These are phyloP conservation scores for Daldinia caldariorum DNA, from an alignment of 495 filamentous ascomycete genomes.

Conservation along the genomic window DNA sequence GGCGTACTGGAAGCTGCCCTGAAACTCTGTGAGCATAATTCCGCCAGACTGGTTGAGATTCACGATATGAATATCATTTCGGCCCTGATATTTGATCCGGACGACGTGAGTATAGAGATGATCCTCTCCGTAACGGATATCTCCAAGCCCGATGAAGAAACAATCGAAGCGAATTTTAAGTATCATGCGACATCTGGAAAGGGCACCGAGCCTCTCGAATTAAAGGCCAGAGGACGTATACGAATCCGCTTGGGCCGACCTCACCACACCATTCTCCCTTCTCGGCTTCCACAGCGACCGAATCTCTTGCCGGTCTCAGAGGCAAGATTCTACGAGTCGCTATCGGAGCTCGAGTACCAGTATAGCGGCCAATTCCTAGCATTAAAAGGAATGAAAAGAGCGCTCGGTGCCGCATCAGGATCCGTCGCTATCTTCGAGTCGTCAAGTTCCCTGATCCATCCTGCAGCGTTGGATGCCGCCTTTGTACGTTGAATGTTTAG, in stretches of 20 bases:
- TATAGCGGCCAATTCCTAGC: slow-evolving; percentile 26
- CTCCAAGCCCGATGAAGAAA: no score
- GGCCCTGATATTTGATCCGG: no score
- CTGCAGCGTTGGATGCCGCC: slow-evolving; percentile 43
- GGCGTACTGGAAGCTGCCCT: no score
- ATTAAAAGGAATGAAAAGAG: slow-evolving; percentile 8
- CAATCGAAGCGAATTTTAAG: no score
- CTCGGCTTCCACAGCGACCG: slow-evolving; percentile 5
- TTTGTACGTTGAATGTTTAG: slow-evolving; percentile 10
- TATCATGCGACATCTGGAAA: no score
- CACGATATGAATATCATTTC: no score
- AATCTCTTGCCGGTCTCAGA: background rate
- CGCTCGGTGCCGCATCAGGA: slow-evolving; percentile 8
- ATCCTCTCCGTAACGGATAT: no score
- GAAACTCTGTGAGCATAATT: no score
- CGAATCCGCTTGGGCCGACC: slow-evolving; percentile 60
- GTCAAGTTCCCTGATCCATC: slow-evolving; percentile 40
- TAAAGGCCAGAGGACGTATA: slow-evolving; percentile 56
- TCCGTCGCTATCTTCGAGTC: slow-evolving; percentile 14
- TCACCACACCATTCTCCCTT: slow-evolving; percentile 30
- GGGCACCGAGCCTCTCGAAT: no score
- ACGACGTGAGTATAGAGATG: no score
- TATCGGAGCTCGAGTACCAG: slow-evolving; percentile 31
- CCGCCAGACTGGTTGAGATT: no score
- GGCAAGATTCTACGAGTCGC: slow-evolving; percentile 30